A percentile compares a stretch with the other conserved stretches of the same genome.
Evolutionary conservation across 352 stramenopile species (phyloP).

Genomic region (Saprolegnia parasitica): DNA sequence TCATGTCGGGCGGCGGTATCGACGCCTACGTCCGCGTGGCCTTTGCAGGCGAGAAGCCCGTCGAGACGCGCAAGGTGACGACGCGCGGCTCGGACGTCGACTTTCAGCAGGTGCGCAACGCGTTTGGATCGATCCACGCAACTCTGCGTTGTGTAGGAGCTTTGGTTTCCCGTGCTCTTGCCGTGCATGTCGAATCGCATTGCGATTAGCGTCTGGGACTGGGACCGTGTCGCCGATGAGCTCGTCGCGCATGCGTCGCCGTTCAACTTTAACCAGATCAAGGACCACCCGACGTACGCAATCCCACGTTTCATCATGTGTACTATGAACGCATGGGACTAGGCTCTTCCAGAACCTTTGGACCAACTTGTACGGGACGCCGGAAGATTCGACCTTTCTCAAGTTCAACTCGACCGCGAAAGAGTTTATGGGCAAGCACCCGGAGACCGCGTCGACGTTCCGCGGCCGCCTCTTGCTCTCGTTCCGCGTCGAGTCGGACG

Average conservation of each 20-base stretch:
- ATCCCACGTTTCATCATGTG: background rate
- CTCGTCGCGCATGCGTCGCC: conserved; percentile 65
- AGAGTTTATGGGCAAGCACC: conserved; percentile 60
- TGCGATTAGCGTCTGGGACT: conserved; percentile 79
- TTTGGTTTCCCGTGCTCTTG: conserved; percentile 83
- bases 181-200: conserved; percentile 81
- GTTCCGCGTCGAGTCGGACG: conserved; percentile 55
- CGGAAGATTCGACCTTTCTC: conserved; percentile 31
- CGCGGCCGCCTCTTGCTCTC: conserved; percentile 66
- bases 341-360: conserved; percentile 42
- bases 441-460: conserved; percentile 65
- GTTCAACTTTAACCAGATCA: conserved; percentile 71
- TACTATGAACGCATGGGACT: conserved; percentile 31
- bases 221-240: conserved; percentile 50
- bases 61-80: conserved; percentile 66
- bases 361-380: conserved; percentile 81
- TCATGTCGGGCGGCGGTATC: conserved; percentile 51
- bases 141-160: conserved; percentile 60
- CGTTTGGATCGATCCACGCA: conserved; percentile 35
- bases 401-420: conserved; percentile 40
- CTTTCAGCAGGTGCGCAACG: conserved; percentile 29
- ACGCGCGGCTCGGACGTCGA: conserved; percentile 45
- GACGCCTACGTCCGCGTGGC: conserved; percentile 77
- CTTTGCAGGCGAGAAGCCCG: conserved; percentile 62
- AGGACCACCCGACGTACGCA: conserved; percentile 45